These are phyloP conservation scores for Tuber microsphaerosporum DNA, from an alignment of 495 filamentous ascomycete species.

Conservation along the genomic window DNA sequence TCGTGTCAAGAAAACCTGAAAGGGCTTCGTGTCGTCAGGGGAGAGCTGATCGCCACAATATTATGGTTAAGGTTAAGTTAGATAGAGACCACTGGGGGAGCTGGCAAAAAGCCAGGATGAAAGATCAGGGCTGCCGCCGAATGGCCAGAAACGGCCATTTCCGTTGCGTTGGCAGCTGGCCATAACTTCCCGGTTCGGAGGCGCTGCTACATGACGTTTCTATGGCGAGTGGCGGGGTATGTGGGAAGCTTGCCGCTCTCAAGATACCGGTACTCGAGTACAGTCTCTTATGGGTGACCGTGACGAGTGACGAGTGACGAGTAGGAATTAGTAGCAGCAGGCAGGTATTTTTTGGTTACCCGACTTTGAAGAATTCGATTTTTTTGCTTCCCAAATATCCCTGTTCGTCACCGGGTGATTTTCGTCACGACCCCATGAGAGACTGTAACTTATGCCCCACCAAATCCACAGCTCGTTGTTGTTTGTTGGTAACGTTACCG, in stretches of 20 bases:
- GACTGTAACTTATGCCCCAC: background rate
- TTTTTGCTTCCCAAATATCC: too few species aligned
- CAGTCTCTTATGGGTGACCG: too few species aligned
- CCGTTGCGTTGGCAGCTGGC: background rate
- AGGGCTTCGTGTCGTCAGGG: background rate
- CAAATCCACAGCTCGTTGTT: background rate
- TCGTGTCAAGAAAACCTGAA: background rate
- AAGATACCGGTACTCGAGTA: too few species aligned
- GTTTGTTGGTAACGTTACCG: too few species aligned
- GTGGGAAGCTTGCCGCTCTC: background rate
- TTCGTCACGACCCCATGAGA: too few species aligned
- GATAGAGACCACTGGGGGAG: background rate
- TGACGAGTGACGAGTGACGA: too few species aligned
- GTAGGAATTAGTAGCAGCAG: too few species aligned
- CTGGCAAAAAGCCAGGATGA: background rate
- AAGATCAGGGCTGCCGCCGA: background rate
- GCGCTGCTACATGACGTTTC: conserved; percentile 1
- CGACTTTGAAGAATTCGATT: too few species aligned
- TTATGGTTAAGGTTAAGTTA: background rate
- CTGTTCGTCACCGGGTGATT: too few species aligned
- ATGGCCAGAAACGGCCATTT: background rate
- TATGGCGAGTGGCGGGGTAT: background rate
- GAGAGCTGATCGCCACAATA: background rate
- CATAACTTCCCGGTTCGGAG: background rate
- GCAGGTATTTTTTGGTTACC: too few species aligned